These are phyloP conservation scores for Pythium coloratum DNA, from an alignment of 352 stramenopile genomes.

Conservation along the genomic window DNA sequence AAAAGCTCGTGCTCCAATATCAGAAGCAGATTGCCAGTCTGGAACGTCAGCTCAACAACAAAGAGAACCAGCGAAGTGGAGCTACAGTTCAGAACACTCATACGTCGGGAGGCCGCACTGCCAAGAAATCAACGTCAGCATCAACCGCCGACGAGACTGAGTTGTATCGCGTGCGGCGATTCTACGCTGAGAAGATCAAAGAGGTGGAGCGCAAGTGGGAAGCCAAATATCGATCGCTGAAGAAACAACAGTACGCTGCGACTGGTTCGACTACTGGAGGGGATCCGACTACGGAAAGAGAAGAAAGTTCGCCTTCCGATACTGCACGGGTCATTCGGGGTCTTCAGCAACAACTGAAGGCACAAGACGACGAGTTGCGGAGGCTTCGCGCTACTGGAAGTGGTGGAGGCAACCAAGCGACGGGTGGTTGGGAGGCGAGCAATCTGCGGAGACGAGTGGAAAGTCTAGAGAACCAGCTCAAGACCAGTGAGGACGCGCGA, in stretches of 20 bases:
- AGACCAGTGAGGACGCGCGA: conserved; percentile 69
- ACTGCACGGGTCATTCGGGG: conserved; percentile 14
- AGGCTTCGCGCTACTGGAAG: not conserved
- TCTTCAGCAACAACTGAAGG: conserved; percentile 22
- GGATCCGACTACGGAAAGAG: not conserved
- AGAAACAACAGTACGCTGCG: conserved; percentile 38
- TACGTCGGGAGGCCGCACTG: not conserved
- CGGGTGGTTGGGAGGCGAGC: conserved; percentile 5
- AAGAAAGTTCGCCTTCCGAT: conserved; percentile 6
- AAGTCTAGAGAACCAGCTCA: conserved; percentile 55
- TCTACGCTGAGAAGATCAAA: conserved; percentile 78
- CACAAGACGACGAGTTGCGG: conserved; percentile 28
- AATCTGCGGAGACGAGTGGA: conserved; percentile 22
- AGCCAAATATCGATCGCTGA: conserved; percentile 57
- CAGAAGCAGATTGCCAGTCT: conserved; percentile 59
- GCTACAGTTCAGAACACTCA: not conserved
- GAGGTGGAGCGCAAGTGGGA: conserved; percentile 77
- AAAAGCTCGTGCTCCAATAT: conserved; percentile 73
- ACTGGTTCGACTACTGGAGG: conserved; percentile 2
- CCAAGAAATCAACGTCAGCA: conserved; percentile 6
- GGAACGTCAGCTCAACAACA: conserved; percentile 38
- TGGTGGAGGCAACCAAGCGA: not conserved
- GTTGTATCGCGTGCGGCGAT: conserved; percentile 55
- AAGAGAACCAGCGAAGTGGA: conserved; percentile 16
- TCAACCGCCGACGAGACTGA: conserved; percentile 32